Conservation (phyloP, 2,329 filamentous ascomycete species). For the Byssochlamys sp. region DNA sequence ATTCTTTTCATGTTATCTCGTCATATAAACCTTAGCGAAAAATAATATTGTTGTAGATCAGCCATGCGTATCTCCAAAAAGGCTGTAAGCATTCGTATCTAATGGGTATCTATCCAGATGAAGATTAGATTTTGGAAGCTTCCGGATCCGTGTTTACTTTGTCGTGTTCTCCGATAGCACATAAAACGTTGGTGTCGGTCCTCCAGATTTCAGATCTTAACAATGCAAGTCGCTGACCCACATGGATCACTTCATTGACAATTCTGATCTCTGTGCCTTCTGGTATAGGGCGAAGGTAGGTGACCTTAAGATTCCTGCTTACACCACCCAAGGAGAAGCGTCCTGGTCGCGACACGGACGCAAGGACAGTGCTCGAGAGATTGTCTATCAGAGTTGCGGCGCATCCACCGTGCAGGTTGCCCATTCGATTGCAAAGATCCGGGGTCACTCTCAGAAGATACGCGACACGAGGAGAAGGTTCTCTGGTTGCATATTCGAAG, state of each 20-base stretch:
- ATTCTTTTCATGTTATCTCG: not conserved
- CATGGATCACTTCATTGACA: conserved; percentile 49
- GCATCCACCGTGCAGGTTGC: conserved; percentile 82
- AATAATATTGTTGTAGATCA: not conserved
- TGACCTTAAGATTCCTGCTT: conserved; percentile 55
- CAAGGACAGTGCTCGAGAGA: conserved; percentile 51
- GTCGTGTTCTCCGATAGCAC: conserved; percentile 54
- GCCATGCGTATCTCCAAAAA: not conserved
- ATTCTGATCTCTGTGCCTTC: conserved; percentile 44
- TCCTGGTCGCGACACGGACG: conserved; percentile 48
- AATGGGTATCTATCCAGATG: conserved; percentile 2
- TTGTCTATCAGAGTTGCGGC: conserved; percentile 59
- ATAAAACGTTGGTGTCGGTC: conserved; percentile 43
- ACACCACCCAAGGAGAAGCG: conserved; percentile 57
- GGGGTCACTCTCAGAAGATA: conserved; percentile 56
- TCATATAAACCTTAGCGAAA: not conserved
- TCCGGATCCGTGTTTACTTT: conserved; percentile 53
- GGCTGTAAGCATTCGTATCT: no score
- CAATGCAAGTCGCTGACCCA: conserved; percentile 46
- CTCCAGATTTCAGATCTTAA: conserved; percentile 48
- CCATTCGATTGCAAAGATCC: conserved; percentile 81
- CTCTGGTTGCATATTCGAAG: conserved; percentile 29
- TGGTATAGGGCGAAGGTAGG: conserved; percentile 56
- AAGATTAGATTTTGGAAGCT: conserved; percentile 6
- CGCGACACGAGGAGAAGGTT: conserved; percentile 24